A percentile compares a stretch with the other conserved stretches of the same genome.
Conservation (phyloP, 2,329 filamentous ascomycete species). For the Sarocladium brachiariae region DNA sequence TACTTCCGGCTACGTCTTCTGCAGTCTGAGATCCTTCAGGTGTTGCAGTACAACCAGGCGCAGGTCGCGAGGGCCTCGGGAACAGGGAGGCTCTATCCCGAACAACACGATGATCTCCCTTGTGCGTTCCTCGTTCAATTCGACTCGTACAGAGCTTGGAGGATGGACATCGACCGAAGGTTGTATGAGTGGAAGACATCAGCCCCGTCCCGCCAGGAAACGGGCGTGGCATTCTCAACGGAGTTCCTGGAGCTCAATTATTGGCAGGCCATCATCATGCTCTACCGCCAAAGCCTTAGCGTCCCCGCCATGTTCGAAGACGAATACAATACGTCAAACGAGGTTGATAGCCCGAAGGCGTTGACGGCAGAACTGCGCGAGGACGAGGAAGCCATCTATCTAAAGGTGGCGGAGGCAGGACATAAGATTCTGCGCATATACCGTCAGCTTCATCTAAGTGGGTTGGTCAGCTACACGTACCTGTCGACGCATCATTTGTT, state of each 20-base stretch:
- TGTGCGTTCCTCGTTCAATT: slow-evolving; percentile 83
- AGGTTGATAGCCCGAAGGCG: slow-evolving; percentile 56
- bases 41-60: slow-evolving; percentile 86
- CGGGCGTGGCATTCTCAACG: slow-evolving; percentile 80
- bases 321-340: slow-evolving; percentile 62
- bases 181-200: slow-evolving; percentile 81
- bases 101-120: slow-evolving; percentile 70
- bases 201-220: slow-evolving; percentile 69
- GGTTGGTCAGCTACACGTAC: slow-evolving; percentile 93
- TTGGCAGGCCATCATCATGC: slow-evolving; percentile 94
- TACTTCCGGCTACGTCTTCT: slow-evolving; percentile 84
- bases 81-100: slow-evolving; percentile 58
- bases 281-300: slow-evolving; percentile 84
- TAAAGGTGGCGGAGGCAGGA: slow-evolving; percentile 91
- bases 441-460: slow-evolving; percentile 77
- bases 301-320: slow-evolving; percentile 79
- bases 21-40: slow-evolving; percentile 92
- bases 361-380: slow-evolving; percentile 59
- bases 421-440: slow-evolving; percentile 90
- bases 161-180: slow-evolving; percentile 76
- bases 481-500: slow-evolving; percentile 93
- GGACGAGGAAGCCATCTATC: slow-evolving; percentile 85
- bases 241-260: slow-evolving; percentile 94
- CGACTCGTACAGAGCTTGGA: slow-evolving; percentile 81
- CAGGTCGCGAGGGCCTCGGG: slow-evolving; percentile 64